Percentiles rank a stretch among this genome's conserved stretches.
Conservation (phyloP, 805 yeast species). For the Cyberlindnera nakhonratchasimensis region DNA sequence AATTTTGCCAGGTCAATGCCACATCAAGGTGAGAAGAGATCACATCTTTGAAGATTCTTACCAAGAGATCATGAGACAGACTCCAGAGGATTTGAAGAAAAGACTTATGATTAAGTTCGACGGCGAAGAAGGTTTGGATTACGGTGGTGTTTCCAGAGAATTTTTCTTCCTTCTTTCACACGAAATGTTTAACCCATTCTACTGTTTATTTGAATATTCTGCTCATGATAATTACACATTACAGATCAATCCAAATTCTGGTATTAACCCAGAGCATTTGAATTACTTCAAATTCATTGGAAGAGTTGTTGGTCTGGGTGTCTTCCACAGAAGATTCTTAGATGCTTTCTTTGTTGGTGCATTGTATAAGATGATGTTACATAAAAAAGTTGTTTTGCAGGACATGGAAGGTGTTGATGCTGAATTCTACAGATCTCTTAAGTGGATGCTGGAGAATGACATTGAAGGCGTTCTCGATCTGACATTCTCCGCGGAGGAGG, state of each 20-base stretch:
- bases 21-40: constrained; percentile 94
- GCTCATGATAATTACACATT: constrained; percentile 97
- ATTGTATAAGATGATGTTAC: constrained; percentile 94
- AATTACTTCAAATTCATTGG: constrained; percentile 98
- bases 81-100: constrained; percentile 97
- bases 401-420: constrained; percentile 99
- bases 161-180: constrained; percentile 94
- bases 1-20: constrained; percentile 97
- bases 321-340: constrained; percentile 94
- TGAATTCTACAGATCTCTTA: constrained; percentile 89
- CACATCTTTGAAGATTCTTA: constrained; percentile 96
- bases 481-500: constrained; percentile 88
- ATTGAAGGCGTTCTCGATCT: constrained; percentile 83
- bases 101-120: constrained; percentile 97
- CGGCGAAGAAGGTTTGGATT: constrained; percentile 99
- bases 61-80: constrained; percentile 98
- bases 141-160: constrained; percentile 99
- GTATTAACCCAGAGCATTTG: constrained; percentile 95
- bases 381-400: constrained; percentile 88
- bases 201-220: constrained; percentile 94
- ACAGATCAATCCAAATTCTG: constrained; percentile 96
- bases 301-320: constrained; percentile 96
- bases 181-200: constrained; percentile 98
- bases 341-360: constrained; percentile 99
- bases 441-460: constrained; percentile 95